Evolutionary conservation across 78 protist species (phyloP), one percentile per base, ranked within the genome.

Genomic region (Blattamonas nauphoetae): DNA sequence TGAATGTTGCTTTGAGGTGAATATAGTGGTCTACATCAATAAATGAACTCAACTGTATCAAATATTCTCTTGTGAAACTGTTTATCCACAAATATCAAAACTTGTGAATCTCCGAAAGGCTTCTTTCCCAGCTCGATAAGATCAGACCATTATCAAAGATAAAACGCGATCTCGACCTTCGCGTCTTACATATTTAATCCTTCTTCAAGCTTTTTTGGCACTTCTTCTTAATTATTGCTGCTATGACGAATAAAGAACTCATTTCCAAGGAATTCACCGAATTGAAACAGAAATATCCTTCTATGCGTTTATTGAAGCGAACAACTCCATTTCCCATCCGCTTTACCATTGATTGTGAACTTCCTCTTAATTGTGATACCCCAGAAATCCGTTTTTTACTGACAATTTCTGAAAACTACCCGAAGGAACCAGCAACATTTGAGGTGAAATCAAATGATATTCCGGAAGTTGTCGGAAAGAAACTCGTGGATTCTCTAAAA

Each of bases 281-380:
- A 21, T 33, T 79, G 83, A 6, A 79, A 79, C 45, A 79, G 6
- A n/a, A 79, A 21, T 79, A 79, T 79, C 83, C 83, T 4, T 32
- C 42, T 79, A 32, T 79, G 4, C 4, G 21, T 4, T 21, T 79
- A 33, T 79, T 33, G 32, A 79, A 79, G 83, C 83, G 83, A 4
- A 6, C 83, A 21, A 6, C 83, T 79, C 83, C 6, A 21, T 79
- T 79, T 21, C 83, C 83, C 4, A 79, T 79, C 33, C 83, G 83
- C 29, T 79, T 79, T n/a, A 33, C 83, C 45, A 21, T 79, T 36
- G 6, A 6, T 21, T n/a, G 5, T 79, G 83, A 79, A 32, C 45
- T 36, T 21, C 21, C 83, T 21, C 6, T 4, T 5, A n/a, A 79
- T 4, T 5, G 4, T 21, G 83, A 79, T 79, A 4, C 6, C 11